Percentiles rank a stretch among this genome's conserved stretches.
phyloP scores from a whole-genome alignment of 768 basidiomycete genomes.

The Tulasnella sp. region DNA sequence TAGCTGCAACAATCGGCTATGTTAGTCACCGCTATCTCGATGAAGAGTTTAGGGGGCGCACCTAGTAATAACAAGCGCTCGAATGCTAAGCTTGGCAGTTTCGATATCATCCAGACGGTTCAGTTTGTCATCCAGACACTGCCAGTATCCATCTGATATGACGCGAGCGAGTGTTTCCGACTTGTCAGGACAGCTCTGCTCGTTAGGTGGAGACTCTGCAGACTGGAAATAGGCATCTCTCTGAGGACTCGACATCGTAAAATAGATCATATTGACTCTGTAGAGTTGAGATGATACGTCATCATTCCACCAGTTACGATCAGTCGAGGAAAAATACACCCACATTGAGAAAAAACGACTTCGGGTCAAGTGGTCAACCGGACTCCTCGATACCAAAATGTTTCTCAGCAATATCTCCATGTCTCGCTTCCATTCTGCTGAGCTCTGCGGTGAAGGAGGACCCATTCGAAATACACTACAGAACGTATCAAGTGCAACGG shows the following conservation, averaged over 20 bases:
- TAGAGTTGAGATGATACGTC: not conserved
- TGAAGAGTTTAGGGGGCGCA: not conserved
- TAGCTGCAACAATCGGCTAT: not conserved
- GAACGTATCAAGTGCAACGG: not conserved
- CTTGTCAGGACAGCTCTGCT: not conserved
- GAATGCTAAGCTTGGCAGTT: not conserved
- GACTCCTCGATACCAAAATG: not conserved
- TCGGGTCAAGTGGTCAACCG: not conserved
- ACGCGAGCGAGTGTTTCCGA: not conserved
- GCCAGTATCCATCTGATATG: not conserved
- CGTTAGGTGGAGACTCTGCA: not conserved
- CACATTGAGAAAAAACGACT: not conserved
- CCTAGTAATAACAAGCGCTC: not conserved
- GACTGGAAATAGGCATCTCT: not conserved
- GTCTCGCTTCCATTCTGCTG: not conserved
- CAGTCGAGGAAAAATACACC: not conserved
- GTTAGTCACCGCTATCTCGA: not conserved
- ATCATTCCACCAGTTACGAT: not conserved
- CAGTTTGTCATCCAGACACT: not conserved
- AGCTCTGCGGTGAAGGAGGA: not conserved
- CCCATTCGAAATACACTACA: not conserved
- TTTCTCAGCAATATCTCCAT: not conserved
- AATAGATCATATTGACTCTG: not conserved
- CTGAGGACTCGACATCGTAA: not conserved
- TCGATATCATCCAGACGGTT: not conserved